Conservation (phyloP, 129 eudicot species). For the Lonicera japonica region DNA sequence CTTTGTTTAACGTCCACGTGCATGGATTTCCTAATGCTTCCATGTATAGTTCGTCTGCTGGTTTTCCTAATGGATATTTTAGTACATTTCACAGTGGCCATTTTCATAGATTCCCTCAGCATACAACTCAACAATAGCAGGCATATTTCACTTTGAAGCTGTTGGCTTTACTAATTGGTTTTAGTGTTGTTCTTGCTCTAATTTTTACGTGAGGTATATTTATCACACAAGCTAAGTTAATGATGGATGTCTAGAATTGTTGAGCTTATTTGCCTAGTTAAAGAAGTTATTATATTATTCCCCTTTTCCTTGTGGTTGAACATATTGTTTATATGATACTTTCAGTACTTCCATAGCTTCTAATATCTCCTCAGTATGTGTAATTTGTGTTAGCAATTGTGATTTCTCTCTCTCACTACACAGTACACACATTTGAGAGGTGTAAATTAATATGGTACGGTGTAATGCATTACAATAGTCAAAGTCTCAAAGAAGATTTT, state of each 20-base stretch:
- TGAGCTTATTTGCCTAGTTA: neutral
- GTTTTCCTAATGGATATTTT: slow-evolving; percentile 27
- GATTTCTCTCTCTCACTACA: neutral
- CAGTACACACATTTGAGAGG: neutral
- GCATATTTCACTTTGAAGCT: slow-evolving; percentile 44
- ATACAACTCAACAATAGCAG: slow-evolving; percentile 38
- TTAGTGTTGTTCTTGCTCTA: slow-evolving; percentile 42
- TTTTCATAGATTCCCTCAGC: slow-evolving; percentile 41
- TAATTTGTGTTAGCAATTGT: neutral
- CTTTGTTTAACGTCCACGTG: slow-evolving; percentile 62
- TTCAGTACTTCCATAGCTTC: slow-evolving; percentile 1
- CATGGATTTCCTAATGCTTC: slow-evolving; percentile 48
- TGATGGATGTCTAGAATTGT: slow-evolving; percentile 15
- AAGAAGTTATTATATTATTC: neutral
- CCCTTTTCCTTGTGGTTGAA: slow-evolving; percentile 2
- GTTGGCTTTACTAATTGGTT: slow-evolving; percentile 46
- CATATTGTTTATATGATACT: neutral
- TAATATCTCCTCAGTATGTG: neutral
- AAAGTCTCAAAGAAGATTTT: neutral
- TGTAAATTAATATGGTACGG: neutral
- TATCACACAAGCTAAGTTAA: slow-evolving; percentile 1
- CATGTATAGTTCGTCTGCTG: slow-evolving; percentile 42
- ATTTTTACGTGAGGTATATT: slow-evolving; percentile 38
- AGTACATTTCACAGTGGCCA: slow-evolving; percentile 40
- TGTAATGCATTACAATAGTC: neutral